A percentile compares a stretch with the other conserved stretches of the same genome.
phyloP scores from a whole-genome alignment of 305 asterid species.

The Solanum hybrid region DNA sequence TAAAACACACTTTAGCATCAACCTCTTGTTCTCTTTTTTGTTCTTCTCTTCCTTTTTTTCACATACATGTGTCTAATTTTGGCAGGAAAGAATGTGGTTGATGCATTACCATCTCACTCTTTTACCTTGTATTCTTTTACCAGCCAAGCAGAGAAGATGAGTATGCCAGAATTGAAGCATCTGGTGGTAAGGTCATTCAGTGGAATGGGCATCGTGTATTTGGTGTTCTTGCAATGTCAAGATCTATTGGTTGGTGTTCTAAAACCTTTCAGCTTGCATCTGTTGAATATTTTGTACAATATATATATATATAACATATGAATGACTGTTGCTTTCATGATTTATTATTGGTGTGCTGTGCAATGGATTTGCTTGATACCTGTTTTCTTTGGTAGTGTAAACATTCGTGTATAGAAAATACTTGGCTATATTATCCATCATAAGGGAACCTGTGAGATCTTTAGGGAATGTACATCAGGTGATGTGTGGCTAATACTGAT shows the following conservation, averaged over 20 bases:
- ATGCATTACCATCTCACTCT: neutral
- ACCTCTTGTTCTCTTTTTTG: neutral
- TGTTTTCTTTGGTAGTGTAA: neutral
- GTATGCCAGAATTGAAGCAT: slow-evolving; percentile 74
- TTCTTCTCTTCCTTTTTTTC: neutral
- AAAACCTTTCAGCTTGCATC: neutral
- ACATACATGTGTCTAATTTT: neutral
- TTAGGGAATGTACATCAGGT: neutral
- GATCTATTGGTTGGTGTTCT: slow-evolving; percentile 65
- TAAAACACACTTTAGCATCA: slow-evolving; percentile 14
- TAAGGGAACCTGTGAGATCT: neutral
- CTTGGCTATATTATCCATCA: neutral
- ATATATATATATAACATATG: neutral
- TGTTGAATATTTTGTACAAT: neutral
- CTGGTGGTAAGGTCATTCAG: slow-evolving; percentile 77
- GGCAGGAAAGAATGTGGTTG: neutral
- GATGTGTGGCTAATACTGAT: neutral
- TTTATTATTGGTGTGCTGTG: neutral
- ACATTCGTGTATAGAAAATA: neutral
- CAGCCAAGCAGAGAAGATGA: slow-evolving; percentile 86
- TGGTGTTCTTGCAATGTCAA: slow-evolving; percentile 90
- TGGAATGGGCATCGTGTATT: slow-evolving; percentile 88
- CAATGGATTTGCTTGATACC: neutral
- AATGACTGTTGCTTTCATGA: neutral
- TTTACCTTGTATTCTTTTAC: neutral